A percentile compares a stretch with the other conserved stretches of the same genome.
Evolutionary conservation across 768 basidiomycete species (phyloP).

Genomic region (Lanmaoa rubissima): DNA sequence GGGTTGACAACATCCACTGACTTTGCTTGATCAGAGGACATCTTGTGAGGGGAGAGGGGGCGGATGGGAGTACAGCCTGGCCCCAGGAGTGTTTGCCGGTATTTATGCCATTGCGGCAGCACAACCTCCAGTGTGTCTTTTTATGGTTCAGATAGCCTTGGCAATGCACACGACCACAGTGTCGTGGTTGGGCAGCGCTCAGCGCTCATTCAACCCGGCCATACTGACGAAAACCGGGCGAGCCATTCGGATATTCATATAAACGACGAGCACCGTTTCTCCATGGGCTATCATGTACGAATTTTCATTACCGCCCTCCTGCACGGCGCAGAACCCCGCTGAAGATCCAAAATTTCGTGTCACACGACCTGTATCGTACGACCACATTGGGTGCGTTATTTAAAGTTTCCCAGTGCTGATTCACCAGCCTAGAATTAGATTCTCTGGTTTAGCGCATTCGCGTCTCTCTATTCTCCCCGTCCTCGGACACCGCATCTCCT

Average conservation of each 20-base stretch:
- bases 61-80: not conserved
- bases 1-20: constrained; percentile 1
- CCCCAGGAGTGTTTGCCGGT: constrained; percentile 10
- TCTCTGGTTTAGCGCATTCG: too few relatives aligned
- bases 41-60: not conserved
- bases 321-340: not conserved
- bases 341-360: constrained; percentile 1
- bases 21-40: constrained; percentile 8
- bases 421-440: not conserved
- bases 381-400: not conserved
- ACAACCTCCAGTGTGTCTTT: not conserved
- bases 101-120: constrained; percentile 9
- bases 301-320: not conserved
- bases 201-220: not conserved
- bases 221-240: not conserved
- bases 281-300: not conserved
- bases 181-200: not conserved
- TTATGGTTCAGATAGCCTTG: constrained; percentile 1
- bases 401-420: not conserved
- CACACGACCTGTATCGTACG: constrained; percentile 16
- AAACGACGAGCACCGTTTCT: not conserved
- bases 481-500: too few relatives aligned
- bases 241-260: not conserved
- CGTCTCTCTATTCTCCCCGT: too few relatives aligned
- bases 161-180: constrained; percentile 12